Base-by-base conservation (phyloP, 2,329 filamentous ascomycete genomes). In the Berkeleyomyces basicola region DNA sequence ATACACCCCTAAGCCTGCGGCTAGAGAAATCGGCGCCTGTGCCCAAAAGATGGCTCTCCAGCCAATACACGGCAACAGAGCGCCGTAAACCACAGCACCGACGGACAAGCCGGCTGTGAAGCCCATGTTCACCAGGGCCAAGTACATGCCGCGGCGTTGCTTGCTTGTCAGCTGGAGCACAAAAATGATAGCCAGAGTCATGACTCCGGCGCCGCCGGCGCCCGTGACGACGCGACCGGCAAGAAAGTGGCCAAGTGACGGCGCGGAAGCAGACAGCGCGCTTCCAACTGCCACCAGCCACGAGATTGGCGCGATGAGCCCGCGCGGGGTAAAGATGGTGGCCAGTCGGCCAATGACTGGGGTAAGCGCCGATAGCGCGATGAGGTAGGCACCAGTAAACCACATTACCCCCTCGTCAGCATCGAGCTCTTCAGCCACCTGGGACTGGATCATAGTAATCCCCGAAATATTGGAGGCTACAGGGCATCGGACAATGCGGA, bases 311-410 rank as follows among this genome's bases (percentile, higher is more conserved):
- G 88, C 76, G 61, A 90, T 78, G 68, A 87, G 85, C 31, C 76
- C 69, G 33, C 85, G 78, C 0, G 87, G 82, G 0, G 85, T 82
- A 71, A 95, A 92, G 33, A 93, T 82, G 68, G 84, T 82, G 55
- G 84, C 82, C 0, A 95, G 75, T 16, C 88, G 83, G 5, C 88
- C 88, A 46, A 82, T 79, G 1, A 95, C 72, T 0, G 89, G 88
- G 0, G 85, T 81, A 10, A 87, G 72, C 10, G 77, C 79, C 37
- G 79, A 88, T 79, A 78, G 77, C 67, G 75, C 71, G 65, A 82
- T 78, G 58, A 93, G 77, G 70, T 89, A 95, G 2, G 85, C 78
- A 40, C 86, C 88, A 6, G 86, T 90, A 70, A 93, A 90, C 88
- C 88, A 95, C 71, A 83, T 87, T 43, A 83, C 84, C 62, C 83